A percentile compares a stretch with the other conserved stretches of the same genome.
Conservation (phyloP, 2,329 filamentous ascomycete species). For the Colletotrichum kahawae region DNA sequence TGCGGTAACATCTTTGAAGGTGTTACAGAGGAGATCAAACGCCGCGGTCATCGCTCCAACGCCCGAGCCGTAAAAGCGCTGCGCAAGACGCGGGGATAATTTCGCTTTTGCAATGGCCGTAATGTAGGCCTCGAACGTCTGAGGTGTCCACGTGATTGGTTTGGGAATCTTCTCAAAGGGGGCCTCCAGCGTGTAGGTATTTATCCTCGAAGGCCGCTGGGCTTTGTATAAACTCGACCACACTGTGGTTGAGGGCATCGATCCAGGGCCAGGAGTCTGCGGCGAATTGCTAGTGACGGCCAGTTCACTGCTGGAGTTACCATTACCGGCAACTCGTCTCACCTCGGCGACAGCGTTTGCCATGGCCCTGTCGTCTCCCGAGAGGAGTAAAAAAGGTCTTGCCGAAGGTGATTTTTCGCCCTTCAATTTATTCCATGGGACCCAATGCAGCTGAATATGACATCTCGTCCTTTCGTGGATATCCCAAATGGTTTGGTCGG, state of each 20-base stretch:
- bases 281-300: not conserved
- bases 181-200: not conserved
- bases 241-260: not conserved
- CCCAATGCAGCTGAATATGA: conserved; percentile 23
- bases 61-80: conserved; percentile 37
- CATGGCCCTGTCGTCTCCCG: conserved; percentile 14
- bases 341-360: conserved; percentile 9
- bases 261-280: not conserved
- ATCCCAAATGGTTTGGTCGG: conserved; percentile 30
- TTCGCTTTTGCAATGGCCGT: conserved; percentile 42
- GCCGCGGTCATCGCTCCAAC: conserved; percentile 42
- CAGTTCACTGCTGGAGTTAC: not conserved
- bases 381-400: not conserved
- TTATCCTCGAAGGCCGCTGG: not conserved
- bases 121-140: conserved; percentile 48
- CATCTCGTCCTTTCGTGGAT: conserved; percentile 31
- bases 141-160: conserved; percentile 45
- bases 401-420: not conserved
- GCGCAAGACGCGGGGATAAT: conserved; percentile 35
- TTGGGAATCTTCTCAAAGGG: conserved; percentile 43
- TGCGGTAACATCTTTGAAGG: conserved; percentile 42
- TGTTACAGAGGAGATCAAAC: conserved; percentile 40
- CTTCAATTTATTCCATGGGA: not conserved
- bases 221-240: not conserved
- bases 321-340: not conserved